Percentiles rank a stretch among this genome's conserved stretches.
phyloP scores from a whole-genome alignment of 495 filamentous ascomycete species.

The Annulohypoxylon moriforme region DNA sequence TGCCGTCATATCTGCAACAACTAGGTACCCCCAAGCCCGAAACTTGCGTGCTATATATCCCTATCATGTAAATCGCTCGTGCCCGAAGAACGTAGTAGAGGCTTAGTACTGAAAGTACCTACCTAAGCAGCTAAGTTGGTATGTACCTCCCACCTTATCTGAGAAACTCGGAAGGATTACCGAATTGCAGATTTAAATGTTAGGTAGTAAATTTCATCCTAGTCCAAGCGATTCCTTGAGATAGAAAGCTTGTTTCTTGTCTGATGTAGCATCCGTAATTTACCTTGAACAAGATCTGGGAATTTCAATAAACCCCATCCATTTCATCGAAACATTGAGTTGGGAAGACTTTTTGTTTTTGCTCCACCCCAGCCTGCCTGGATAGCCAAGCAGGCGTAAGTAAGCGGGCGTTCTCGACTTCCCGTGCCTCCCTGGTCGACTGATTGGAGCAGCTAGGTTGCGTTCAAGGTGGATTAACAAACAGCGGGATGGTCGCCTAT shows the following conservation, averaged over 20 bases:
- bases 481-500: conserved; percentile 37
- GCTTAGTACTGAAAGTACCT: conserved; percentile 6
- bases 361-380: neutral
- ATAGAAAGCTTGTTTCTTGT: neutral
- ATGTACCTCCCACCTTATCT: no score
- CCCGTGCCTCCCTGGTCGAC: conserved; percentile 2
- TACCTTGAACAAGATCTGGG: conserved; percentile 8
- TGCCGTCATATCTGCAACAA: no score
- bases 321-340: conserved; percentile 8
- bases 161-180: conserved; percentile 8
- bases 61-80: neutral
- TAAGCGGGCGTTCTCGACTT: neutral
- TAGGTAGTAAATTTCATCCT: no score
- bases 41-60: neutral
- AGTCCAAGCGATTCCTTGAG: no score
- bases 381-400: neutral
- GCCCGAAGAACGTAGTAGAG: conserved; percentile 10
- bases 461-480: conserved; percentile 23
- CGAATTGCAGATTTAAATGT: neutral
- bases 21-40: neutral
- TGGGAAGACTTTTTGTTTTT: neutral
- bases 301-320: conserved; percentile 18
- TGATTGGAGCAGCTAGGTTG: conserved; percentile 2
- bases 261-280: neutral
- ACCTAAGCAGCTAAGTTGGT: no score